These are phyloP conservation scores for Malassezia nana DNA, from an alignment of 1,284 basidiomycete genomes.

Conservation along the genomic window DNA sequence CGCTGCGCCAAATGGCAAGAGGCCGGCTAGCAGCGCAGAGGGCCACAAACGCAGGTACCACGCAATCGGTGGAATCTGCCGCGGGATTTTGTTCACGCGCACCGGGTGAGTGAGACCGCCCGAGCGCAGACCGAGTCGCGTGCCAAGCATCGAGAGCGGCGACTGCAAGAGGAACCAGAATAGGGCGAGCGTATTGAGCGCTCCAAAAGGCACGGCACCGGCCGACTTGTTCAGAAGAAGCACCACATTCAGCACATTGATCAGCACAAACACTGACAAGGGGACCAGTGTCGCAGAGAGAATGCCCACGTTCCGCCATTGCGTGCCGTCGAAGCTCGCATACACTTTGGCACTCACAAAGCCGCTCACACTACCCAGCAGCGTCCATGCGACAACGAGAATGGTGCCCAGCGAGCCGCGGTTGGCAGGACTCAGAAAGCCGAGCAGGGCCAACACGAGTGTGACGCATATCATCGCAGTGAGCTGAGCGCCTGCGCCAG, in stretches of 20 bases:
- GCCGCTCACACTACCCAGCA: slow-evolving; percentile 83
- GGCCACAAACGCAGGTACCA: slow-evolving; percentile 54
- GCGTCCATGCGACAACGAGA: slow-evolving; percentile 89
- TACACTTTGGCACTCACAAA: slow-evolving; percentile 80
- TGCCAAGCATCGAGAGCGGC: slow-evolving; percentile 57
- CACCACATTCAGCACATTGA: slow-evolving; percentile 42
- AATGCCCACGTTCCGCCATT: slow-evolving; percentile 68
- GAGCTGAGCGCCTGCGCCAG: slow-evolving; percentile 83
- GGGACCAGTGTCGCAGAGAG: slow-evolving; percentile 83
- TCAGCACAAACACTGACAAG: slow-evolving; percentile 54
- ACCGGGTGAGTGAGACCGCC: slow-evolving; percentile 79
- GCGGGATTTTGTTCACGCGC: slow-evolving; percentile 78
- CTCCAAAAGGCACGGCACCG: slow-evolving; percentile 88
- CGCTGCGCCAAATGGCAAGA: slow-evolving; percentile 89
- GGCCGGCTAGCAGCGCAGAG: slow-evolving; percentile 70
- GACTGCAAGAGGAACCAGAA: slow-evolving; percentile 95
- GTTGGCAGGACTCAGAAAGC: slow-evolving; percentile 93
- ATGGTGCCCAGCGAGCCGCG: slow-evolving; percentile 88
- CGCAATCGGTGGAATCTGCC: slow-evolving; percentile 49
- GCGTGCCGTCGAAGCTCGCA: slow-evolving; percentile 67
- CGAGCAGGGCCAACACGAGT: slow-evolving; percentile 89
- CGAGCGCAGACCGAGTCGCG: slow-evolving; percentile 68
- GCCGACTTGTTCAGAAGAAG: slow-evolving; percentile 74
- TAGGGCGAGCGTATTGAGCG: slow-evolving; percentile 74
- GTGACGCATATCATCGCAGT: slow-evolving; percentile 81